phyloP scores from a whole-genome alignment of 1,139 yeast species.

The Blastobotrys ciferrii region DNA sequence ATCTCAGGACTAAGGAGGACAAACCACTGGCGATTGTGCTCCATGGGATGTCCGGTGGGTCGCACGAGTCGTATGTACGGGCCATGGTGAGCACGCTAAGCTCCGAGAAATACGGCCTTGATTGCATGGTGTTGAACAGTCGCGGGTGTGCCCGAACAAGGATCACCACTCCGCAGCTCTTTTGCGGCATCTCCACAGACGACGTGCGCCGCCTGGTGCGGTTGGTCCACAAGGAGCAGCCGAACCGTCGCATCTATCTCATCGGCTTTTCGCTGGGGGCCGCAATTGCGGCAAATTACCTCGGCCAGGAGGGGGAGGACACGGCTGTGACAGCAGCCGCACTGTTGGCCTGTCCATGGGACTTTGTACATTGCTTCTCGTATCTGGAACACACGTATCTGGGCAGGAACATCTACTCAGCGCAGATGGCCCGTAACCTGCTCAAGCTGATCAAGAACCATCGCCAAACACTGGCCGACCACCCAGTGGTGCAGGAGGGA shows the following conservation, averaged over 20 bases:
- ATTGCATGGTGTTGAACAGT: constrained; percentile 71
- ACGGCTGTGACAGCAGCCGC: constrained; percentile 60
- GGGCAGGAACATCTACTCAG: constrained; percentile 62
- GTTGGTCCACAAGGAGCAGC: constrained; percentile 53
- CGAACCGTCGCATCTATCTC: constrained; percentile 72
- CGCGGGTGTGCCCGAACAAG: constrained; percentile 88
- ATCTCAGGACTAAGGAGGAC: constrained; percentile 36
- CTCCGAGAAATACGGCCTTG: constrained; percentile 43
- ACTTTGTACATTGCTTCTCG: constrained; percentile 57
- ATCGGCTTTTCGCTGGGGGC: constrained; percentile 90
- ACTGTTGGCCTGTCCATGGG: constrained; percentile 82
- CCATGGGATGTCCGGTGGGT: constrained; percentile 91
- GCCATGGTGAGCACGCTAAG: constrained; percentile 39
- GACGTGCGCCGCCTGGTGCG: constrained; percentile 65
- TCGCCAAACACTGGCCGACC: constrained; percentile 48
- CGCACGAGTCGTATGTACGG: constrained; percentile 83
- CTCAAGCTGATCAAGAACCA: constrained; percentile 62
- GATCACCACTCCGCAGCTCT: constrained; percentile 70
- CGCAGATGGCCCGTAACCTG: constrained; percentile 65
- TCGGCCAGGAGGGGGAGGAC: constrained; percentile 65
- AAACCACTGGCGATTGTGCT: constrained; percentile 67
- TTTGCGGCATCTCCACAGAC: constrained; percentile 70
- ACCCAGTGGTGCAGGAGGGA: constrained; percentile 40
- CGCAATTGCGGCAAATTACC: constrained; percentile 68
- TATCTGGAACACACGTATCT: constrained; percentile 53